These are phyloP conservation scores for Huntiella moniliformis DNA, from an alignment of 2,329 filamentous ascomycete genomes.

Conservation along the genomic window DNA sequence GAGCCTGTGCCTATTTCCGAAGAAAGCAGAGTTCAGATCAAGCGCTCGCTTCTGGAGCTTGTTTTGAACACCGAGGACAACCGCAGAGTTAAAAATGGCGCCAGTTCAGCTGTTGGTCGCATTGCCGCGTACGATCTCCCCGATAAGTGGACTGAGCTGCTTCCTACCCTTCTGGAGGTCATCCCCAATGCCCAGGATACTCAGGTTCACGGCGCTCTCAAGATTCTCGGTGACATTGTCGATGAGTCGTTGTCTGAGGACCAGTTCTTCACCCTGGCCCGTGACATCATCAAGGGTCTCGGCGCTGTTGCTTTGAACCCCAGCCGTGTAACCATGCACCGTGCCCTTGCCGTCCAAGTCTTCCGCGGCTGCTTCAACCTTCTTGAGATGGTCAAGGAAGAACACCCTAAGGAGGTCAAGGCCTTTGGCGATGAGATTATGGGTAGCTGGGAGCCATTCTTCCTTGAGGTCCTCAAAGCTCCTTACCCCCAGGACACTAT, in stretches of 20 bases:
- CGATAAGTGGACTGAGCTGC: constrained; percentile 79
- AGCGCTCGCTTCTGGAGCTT: constrained; percentile 56
- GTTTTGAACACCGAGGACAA: constrained; percentile 56
- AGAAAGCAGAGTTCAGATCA: constrained; percentile 44
- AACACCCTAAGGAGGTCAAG: constrained; percentile 72
- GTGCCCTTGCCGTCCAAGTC: constrained; percentile 73
- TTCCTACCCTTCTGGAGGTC: constrained; percentile 60
- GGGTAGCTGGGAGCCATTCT: constrained; percentile 74
- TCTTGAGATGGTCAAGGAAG: constrained; percentile 90
- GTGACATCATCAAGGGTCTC: constrained; percentile 66
- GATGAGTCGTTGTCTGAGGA: constrained; percentile 87
- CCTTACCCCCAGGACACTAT: constrained; percentile 46
- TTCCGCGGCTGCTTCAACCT: constrained; percentile 88
- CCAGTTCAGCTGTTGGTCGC: constrained; percentile 69
- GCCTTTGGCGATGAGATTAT: constrained; percentile 76
- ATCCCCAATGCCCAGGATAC: constrained; percentile 58
- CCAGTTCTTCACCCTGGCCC: constrained; percentile 81
- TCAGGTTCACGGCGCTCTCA: constrained; percentile 75
- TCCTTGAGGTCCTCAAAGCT: constrained; percentile 58
- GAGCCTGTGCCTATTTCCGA: constrained; percentile 16
- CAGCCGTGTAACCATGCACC: constrained; percentile 52
- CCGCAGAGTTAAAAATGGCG: constrained; percentile 72
- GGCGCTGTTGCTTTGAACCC: constrained; percentile 67
- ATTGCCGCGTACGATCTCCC: constrained; percentile 88
- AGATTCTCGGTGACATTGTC: constrained; percentile 74